Evolutionary conservation across 164 flowering plant species (phyloP).

Genomic region (Vitis rupestris): DNA sequence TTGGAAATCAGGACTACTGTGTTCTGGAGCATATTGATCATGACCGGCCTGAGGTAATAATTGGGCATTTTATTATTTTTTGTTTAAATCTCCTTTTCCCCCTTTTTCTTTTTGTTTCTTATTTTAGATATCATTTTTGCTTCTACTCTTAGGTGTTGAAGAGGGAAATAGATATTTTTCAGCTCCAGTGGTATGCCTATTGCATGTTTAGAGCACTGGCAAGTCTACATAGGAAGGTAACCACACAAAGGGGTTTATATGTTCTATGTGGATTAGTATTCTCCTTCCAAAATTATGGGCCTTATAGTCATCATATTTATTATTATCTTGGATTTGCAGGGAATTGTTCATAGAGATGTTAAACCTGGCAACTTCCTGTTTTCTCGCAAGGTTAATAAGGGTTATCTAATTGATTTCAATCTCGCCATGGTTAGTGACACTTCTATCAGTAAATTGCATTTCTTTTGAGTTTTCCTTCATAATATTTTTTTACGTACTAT

Average conservation of each 20-base stretch:
- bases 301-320: background rate
- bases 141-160: conserved; percentile 55
- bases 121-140: conserved; percentile 10
- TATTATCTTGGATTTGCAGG: conserved; percentile 42
- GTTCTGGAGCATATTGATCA: conserved; percentile 87
- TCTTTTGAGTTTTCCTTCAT: background rate
- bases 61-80: background rate
- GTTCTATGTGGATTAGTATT: background rate
- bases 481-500: background rate
- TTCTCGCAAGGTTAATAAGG: conserved; percentile 64
- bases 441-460: background rate
- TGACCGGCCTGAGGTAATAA: conserved; percentile 91
- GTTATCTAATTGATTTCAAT: conserved; percentile 95
- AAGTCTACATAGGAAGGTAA: conserved; percentile 83
- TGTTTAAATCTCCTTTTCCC: background rate
- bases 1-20: conserved; percentile 64
- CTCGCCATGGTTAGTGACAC: conserved; percentile 76
- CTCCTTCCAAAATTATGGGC: background rate
- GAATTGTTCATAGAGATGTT: conserved; percentile 89
- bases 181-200: conserved; percentile 89
- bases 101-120: background rate
- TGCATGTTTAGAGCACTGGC: conserved; percentile 93
- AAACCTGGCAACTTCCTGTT: conserved; percentile 98
- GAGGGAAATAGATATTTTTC: conserved; percentile 67
- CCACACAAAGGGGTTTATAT: background rate